Conservation (phyloP, 23 red algal species). For the Gracilaria domingensis region DNA sequence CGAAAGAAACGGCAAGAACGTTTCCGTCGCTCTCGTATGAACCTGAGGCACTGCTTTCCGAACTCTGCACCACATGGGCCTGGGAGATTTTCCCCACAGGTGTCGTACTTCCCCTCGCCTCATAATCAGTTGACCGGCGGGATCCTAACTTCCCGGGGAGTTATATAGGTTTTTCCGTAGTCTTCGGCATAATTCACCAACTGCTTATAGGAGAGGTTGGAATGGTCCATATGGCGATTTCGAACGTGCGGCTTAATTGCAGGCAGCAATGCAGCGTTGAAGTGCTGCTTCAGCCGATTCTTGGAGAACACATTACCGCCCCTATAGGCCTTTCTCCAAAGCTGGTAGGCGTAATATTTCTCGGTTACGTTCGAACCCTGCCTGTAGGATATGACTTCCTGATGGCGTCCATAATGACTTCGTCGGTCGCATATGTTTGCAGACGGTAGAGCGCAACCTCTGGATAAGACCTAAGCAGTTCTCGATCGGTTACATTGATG, state of each 20-base stretch:
- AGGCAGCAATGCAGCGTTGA: not conserved
- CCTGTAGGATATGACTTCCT: not conserved
- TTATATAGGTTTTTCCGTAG: not conserved
- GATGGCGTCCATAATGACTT: constrained; percentile 29
- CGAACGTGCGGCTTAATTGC: constrained; percentile 4
- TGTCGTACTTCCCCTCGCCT: too few species aligned
- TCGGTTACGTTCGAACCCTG: not conserved
- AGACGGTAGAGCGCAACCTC: constrained; percentile 25
- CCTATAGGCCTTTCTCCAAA: constrained; percentile 6
- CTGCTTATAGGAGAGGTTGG: not conserved
- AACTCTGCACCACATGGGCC: too few species aligned
- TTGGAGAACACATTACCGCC: constrained; percentile 18
- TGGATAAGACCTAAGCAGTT: constrained; percentile 28
- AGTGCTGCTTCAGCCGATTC: constrained; percentile 2
- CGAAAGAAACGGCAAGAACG: too few species aligned
- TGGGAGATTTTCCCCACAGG: too few species aligned
- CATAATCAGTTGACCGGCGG: too few species aligned
- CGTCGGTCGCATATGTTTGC: constrained; percentile 39
- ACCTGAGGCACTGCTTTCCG: too few species aligned
- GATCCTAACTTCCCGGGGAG: too few species aligned
- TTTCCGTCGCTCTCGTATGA: too few species aligned
- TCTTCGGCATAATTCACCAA: not conserved
- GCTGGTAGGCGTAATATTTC: not conserved
- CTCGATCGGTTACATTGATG: not conserved
- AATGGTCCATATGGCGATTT: constrained; percentile 17